Evolutionary conservation across 2,329 filamentous ascomycete genomes (phyloP), one percentile per base, ranked within the genome.

Genomic region (Teratosphaeria epicoccoides): DNA sequence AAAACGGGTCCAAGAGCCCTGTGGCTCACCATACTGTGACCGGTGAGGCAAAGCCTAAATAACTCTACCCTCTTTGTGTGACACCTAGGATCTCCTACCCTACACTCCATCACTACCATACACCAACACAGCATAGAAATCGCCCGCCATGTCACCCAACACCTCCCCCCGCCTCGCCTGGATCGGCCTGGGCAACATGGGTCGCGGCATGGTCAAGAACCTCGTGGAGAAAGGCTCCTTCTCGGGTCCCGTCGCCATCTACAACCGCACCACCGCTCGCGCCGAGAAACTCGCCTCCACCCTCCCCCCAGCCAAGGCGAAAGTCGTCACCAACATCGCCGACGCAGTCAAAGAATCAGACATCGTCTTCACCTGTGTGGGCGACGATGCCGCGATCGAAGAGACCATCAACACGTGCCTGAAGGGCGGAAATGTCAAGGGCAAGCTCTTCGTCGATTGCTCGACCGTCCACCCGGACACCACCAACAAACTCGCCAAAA

Each of bases 181-280:
- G 81, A 81, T 94, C 50, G 88, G 89, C 52, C 77, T 95, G 48
- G 88, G 88, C 49, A 94, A 94, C 68, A 95, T 95, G 82, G 89
- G 88, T 85, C 73, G 59, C 44, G 88, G 84, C 57, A 94, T 95
- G 87, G 81, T 77, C 70, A 85, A 84, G 69, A 95, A 95, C 66
- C 74, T 96, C 33, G 82, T 85, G 9, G 77, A 84, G 63, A 95
- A 95, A 66, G 88, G 81, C 25, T 73, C 79, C 26, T 79, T 90
- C 24, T 76, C 82, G 24, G 77, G 80, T 24, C 86, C 89, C 0
- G 72, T 95, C 12, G 77, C 90, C 52, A 69, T 95, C 55, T 90
- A 82, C 74, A 95, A 95, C 72, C 85, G 88, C 52, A 90, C 87
- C 10, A 72, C 71, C 50, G 73, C 83, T 60, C 80, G 84, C 49